Conservation (phyloP, 2,329 filamentous ascomycete species). For the Aspergillus uvarum region DNA sequence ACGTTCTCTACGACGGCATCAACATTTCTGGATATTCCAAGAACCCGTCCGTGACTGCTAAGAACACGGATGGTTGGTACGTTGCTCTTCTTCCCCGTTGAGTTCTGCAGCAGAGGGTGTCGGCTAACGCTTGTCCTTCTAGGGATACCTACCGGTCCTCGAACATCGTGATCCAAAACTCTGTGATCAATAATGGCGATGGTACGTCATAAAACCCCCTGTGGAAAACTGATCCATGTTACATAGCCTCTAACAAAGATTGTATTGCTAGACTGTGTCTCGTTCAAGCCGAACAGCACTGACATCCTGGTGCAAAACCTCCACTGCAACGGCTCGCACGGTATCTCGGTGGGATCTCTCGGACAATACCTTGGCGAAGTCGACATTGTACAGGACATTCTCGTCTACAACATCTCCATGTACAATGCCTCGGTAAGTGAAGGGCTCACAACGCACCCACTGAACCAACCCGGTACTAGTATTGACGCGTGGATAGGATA, state of each 20-base stretch:
- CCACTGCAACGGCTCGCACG: slow-evolving; percentile 67
- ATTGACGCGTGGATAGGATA: slow-evolving; percentile 46
- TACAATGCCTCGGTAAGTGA: slow-evolving; percentile 49
- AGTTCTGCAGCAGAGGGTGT: background rate
- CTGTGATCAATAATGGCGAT: slow-evolving; percentile 63
- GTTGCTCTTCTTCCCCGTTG: background rate
- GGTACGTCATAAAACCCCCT: slow-evolving; percentile 33
- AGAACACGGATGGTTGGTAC: slow-evolving; percentile 63
- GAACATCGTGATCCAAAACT: slow-evolving; percentile 67
- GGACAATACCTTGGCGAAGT: slow-evolving; percentile 65
- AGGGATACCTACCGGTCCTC: slow-evolving; percentile 54
- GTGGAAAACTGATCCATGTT: too few species aligned
- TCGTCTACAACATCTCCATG: slow-evolving; percentile 62
- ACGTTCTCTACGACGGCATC: slow-evolving; percentile 64
- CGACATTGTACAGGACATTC: slow-evolving; percentile 69
- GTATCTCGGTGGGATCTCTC: slow-evolving; percentile 70
- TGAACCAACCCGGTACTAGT: slow-evolving; percentile 32
- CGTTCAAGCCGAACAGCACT: slow-evolving; percentile 72
- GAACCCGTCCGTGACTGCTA: slow-evolving; percentile 54
- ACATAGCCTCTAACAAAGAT: background rate
- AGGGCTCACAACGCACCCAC: slow-evolving; percentile 30
- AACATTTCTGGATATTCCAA: slow-evolving; percentile 57
- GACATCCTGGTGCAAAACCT: slow-evolving; percentile 68
- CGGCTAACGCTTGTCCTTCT: background rate
- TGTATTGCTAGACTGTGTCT: slow-evolving; percentile 58